phyloP scores from a whole-genome alignment of 2,329 filamentous ascomycete species.

The Ceratocystis ficicola region DNA sequence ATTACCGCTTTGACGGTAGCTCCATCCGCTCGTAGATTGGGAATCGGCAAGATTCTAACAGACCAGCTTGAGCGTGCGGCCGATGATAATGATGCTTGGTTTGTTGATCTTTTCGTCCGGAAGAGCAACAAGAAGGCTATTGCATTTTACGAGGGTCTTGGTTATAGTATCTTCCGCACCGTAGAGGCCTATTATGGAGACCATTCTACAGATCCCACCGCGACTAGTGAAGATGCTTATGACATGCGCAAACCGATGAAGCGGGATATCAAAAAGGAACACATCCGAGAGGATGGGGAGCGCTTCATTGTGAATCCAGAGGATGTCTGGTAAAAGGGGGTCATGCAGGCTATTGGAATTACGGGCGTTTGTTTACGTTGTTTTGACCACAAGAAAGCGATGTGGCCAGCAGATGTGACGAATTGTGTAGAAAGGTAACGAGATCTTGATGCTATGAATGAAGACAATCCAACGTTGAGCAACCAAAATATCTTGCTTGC shows the following conservation, averaged over 20 bases:
- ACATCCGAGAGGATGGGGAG: constrained; percentile 72
- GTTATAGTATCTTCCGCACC: constrained; percentile 79
- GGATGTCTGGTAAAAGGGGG: constrained; percentile 61
- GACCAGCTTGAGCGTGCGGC: constrained; percentile 70
- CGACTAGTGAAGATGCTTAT: constrained; percentile 70
- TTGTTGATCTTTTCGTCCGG: constrained; percentile 88
- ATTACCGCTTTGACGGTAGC: constrained; percentile 92
- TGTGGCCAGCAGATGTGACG: neutral
- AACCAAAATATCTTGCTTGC: too few relatives aligned
- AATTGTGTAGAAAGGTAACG: neutral
- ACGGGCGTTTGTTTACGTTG: too few relatives aligned
- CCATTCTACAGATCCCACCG: constrained; percentile 53
- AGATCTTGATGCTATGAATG: neutral
- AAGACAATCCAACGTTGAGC: too few relatives aligned
- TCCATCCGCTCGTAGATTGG: constrained; percentile 70
- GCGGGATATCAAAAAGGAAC: constrained; percentile 62
- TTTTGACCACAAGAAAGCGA: too few relatives aligned
- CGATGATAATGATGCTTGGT: constrained; percentile 77
- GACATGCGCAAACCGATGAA: constrained; percentile 92
- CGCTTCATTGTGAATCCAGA: constrained; percentile 63
- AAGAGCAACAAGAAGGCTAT: constrained; percentile 81
- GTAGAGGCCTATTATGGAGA: constrained; percentile 92
- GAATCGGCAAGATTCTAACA: constrained; percentile 74
- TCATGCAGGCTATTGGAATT: neutral
- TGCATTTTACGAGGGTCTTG: constrained; percentile 77